These are phyloP conservation scores for Rhizopus microsporus DNA, from an alignment of 371 early-diverging fungal genomes.

Conservation along the genomic window DNA sequence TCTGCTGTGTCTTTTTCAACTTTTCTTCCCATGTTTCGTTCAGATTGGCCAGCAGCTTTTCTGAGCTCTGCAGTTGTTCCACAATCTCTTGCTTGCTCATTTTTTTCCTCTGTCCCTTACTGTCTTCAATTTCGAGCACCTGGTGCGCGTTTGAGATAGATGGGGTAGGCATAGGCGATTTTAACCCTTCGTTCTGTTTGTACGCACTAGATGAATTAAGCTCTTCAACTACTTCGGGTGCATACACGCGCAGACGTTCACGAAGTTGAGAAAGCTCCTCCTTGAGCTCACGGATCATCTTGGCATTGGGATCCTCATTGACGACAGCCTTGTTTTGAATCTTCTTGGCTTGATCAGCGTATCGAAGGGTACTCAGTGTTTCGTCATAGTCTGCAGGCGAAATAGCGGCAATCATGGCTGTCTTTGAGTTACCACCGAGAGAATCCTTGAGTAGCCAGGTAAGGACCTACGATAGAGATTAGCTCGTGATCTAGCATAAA, in stretches of 20 bases:
- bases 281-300: slow-evolving; percentile 83
- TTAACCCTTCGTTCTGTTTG: slow-evolving; percentile 1
- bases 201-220: slow-evolving; percentile 14
- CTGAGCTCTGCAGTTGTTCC: slow-evolving; percentile 83
- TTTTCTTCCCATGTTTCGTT: slow-evolving; percentile 90
- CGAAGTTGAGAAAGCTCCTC: slow-evolving; percentile 79
- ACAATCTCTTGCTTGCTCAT: slow-evolving; percentile 63
- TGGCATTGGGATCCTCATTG: slow-evolving; percentile 89
- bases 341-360: slow-evolving; percentile 93
- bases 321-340: slow-evolving; percentile 92
- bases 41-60: slow-evolving; percentile 85
- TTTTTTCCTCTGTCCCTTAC: slow-evolving; percentile 47
- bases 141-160: slow-evolving; percentile 29
- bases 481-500: not conserved
- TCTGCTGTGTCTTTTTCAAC: slow-evolving; percentile 68
- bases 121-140: slow-evolving; percentile 29
- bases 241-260: slow-evolving; percentile 63
- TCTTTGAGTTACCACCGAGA: slow-evolving; percentile 92
- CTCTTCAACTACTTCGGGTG: slow-evolving; percentile 53
- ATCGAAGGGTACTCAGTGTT: slow-evolving; percentile 93
- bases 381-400: slow-evolving; percentile 85
- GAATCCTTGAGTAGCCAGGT: slow-evolving; percentile 96
- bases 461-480: slow-evolving; percentile 48
- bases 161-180: slow-evolving; percentile 12
- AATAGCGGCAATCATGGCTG: slow-evolving; percentile 91